A percentile compares a stretch with the other conserved stretches of the same genome.
These are phyloP conservation scores for Eucalyptus pauciflora DNA, from an alignment of 345 rosid species.

Conservation along the genomic window DNA sequence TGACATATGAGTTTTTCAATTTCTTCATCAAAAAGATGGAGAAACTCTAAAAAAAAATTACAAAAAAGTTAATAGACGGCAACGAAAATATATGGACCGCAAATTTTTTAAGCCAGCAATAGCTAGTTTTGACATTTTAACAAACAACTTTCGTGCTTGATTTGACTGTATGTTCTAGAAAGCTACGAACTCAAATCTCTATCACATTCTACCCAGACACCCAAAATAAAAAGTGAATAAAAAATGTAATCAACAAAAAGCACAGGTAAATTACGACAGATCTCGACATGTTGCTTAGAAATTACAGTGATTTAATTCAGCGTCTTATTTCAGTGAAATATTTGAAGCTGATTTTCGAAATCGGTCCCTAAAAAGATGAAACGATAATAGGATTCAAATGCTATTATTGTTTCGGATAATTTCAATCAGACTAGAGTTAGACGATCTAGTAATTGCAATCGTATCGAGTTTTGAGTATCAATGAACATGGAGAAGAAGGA, in stretches of 20 bases:
- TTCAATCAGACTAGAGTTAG: fast-evolving
- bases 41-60: not conserved
- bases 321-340: not conserved
- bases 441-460: fast-evolving
- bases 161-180: not conserved
- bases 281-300: not conserved
- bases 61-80: not conserved
- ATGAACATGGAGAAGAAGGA: not conserved
- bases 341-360: not conserved
- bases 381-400: not conserved
- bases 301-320: not conserved
- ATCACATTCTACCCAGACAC: not conserved
- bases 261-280: not conserved
- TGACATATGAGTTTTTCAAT: not conserved
- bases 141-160: not conserved
- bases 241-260: not conserved
- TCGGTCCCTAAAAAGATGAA: not conserved
- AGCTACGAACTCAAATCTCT: not conserved
- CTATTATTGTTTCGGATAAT: not conserved
- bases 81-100: not conserved
- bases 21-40: not conserved
- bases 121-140: not conserved
- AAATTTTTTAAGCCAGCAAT: not conserved
- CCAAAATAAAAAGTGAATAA: not conserved
- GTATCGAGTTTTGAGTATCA: not conserved